Conservation (phyloP, 1,139 yeast species). For the Pichia sp. region DNA sequence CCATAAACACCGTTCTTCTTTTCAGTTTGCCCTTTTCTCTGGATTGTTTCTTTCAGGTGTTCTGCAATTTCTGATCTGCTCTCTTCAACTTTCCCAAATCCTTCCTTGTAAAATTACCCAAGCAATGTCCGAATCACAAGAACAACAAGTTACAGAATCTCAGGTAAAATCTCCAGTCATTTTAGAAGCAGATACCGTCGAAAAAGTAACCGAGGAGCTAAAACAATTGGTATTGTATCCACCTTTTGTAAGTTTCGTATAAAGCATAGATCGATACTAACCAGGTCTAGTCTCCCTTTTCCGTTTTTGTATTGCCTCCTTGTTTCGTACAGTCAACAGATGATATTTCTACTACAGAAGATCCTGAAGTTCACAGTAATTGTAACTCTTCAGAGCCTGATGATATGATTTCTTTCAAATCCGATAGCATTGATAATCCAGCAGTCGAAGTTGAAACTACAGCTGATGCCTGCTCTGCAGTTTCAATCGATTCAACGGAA, state of each 20-base stretch:
- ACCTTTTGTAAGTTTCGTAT: not conserved
- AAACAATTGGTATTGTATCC: conserved; percentile 4
- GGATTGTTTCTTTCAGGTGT: not conserved
- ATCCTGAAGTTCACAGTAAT: not conserved
- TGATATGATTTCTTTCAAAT: not conserved
- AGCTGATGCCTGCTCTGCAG: not conserved
- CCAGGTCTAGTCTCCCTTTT: not conserved
- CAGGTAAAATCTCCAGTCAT: not conserved
- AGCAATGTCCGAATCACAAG: not conserved
- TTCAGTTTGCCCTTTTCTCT: not conserved
- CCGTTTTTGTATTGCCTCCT: not conserved
- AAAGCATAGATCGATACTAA: not conserved
- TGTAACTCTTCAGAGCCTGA: not conserved
- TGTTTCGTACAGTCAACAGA: not conserved
- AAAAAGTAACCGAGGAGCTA: conserved; percentile 10
- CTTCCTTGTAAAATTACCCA: not conserved
- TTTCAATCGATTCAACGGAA: not conserved
- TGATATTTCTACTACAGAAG: not conserved
- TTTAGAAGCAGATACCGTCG: not conserved
- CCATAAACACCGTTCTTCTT: not conserved
- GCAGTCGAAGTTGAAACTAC: not conserved
- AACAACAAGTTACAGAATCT: not conserved
- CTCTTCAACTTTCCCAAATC: not conserved
- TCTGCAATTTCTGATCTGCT: not conserved
- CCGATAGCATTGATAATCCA: not conserved